Evolutionary conservation across 2,329 filamentous ascomycete species (phyloP), one percentile per base, ranked within the genome.

Genomic region (Annulohypoxylon truncatum): DNA sequence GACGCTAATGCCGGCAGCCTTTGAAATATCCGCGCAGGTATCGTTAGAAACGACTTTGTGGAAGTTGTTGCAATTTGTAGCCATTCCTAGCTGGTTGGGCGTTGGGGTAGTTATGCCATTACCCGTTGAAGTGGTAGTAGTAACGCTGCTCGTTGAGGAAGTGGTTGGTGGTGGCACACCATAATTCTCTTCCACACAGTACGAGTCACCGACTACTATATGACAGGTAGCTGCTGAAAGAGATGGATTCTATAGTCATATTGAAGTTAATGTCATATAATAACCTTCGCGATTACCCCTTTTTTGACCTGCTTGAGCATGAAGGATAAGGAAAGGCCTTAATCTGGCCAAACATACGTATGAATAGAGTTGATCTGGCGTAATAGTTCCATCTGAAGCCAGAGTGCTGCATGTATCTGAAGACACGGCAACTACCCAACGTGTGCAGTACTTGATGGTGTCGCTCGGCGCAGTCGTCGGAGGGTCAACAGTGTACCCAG

Each of bases 101-200:
- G 38, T 42, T 20, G 38, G 38, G 5, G 38, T 42, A 9, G 38
- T 20, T 2, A 42, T 10, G 15, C 38, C 38, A 20, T 42, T 42
- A 5, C 38, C 38, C 8, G 38, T 20, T 2, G 12, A 10, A 10
- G 38, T 42, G 8, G 38, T 33, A 33, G 31, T 33, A 13, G 8
- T 33, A 13, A 10, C 5, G 12, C 24, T 50, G 13, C 24, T 50
- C 4, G 46, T 50, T n/a, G 42, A 26, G 10, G 35, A n/a, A 13
- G 38, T 20, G 24, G 24, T 50, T 10, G 15, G 5, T 15, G 51
- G 51, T 20, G 51, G 51, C 15, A 54, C 24, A 24, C 51, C 51
- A 12, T 33, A 66, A 54, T 66, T 66, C 28, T 53, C 35, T 44
- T 66, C 64, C 20, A 66, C 44, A 29, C 58, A 66, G 58, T 66